Evolutionary conservation across 164 flowering plant genomes (phyloP).

Genomic region (Litsea cubeba): DNA sequence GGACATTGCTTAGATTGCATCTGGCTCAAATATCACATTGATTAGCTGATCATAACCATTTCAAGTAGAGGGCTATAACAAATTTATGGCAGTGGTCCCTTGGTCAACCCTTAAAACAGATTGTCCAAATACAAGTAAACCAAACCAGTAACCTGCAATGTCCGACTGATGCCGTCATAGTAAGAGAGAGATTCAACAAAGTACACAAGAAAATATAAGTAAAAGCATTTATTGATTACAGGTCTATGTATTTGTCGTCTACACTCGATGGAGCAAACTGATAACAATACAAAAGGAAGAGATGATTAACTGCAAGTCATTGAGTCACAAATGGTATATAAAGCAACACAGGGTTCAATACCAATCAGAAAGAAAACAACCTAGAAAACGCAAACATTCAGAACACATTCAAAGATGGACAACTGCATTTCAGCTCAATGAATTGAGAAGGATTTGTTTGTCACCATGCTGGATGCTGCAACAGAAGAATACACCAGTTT

Average conservation of each 20-base stretch:
- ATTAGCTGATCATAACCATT: no score
- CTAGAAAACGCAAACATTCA: neutral
- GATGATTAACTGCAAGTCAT: neutral
- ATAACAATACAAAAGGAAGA: neutral
- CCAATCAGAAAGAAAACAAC: neutral
- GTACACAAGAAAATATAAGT: no score
- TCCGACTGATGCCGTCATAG: no score
- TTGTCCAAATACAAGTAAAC: no score
- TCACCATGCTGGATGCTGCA: constrained; percentile 1
- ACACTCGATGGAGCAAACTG: neutral
- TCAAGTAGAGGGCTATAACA: no score
- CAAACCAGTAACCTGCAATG: no score
- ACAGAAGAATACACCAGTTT: neutral
- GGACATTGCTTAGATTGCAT: no score
- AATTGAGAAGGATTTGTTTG: neutral
- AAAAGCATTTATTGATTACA: no score
- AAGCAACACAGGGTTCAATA: neutral
- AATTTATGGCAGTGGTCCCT: no score
- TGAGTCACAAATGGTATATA: neutral
- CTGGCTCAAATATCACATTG: no score
- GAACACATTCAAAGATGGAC: neutral
- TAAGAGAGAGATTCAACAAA: no score
- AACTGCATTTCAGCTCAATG: neutral
- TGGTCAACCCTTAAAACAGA: no score
- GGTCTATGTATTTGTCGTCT: neutral